These are phyloP conservation scores for Hanseniaspora gamundiae DNA, from an alignment of 1,139 yeast genomes.

Conservation along the genomic window DNA sequence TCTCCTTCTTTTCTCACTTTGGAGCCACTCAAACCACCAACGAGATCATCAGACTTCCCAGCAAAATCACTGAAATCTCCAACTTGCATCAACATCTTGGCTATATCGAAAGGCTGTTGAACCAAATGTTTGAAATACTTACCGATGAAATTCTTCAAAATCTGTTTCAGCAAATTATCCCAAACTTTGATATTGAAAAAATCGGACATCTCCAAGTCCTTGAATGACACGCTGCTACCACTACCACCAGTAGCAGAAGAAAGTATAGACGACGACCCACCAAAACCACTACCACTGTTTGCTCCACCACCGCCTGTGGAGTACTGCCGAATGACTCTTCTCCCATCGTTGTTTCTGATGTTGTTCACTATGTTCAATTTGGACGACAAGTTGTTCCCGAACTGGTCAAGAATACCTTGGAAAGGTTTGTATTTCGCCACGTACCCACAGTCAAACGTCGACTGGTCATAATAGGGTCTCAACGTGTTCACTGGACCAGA, in stretches of 20 bases:
- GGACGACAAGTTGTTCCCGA: constrained; percentile 29
- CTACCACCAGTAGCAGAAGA: constrained; percentile 1
- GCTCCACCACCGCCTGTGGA: constrained; percentile 1
- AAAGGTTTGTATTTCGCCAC: constrained; percentile 51
- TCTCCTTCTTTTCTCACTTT: no score
- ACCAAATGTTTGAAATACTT: constrained; percentile 56
- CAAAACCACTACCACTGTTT: constrained; percentile 2
- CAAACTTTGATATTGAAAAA: constrained; percentile 49
- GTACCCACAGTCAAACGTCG: constrained; percentile 55
- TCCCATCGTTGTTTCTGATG: constrained; percentile 7
- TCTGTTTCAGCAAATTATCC: constrained; percentile 39
- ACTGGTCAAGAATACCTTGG: constrained; percentile 36
- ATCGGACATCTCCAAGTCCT: constrained; percentile 55
- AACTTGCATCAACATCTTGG: constrained; percentile 67
- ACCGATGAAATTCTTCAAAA: constrained; percentile 48
- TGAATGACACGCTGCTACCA: constrained; percentile 9
- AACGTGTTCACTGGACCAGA: constrained; percentile 16
- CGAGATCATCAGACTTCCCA: no score
- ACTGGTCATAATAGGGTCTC: constrained; percentile 68
- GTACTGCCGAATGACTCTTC: constrained; percentile 6
- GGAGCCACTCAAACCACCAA: no score
- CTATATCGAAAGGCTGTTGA: constrained; percentile 84
- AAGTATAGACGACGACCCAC: background rate
- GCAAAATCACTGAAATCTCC: constrained; percentile 37
- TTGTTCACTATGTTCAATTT: constrained; percentile 20